phyloP scores from a whole-genome alignment of 1,284 basidiomycete genomes.

The Trichosporon ovoides region DNA sequence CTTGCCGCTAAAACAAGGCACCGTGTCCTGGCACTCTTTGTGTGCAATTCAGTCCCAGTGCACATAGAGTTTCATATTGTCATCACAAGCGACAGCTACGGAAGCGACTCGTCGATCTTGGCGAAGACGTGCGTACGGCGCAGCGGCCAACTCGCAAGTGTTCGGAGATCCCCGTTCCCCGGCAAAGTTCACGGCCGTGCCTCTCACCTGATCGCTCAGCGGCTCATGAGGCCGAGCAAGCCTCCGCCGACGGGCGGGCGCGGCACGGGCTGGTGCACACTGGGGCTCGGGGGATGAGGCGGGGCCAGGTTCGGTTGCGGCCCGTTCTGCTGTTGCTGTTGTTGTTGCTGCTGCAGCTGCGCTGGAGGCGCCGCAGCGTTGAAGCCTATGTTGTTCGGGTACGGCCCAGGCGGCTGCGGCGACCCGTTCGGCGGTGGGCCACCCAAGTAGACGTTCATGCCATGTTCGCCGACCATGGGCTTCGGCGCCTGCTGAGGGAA shows the following conservation, averaged over 20 bases:
- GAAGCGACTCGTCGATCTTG: too few relatives aligned
- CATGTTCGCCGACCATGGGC: background rate
- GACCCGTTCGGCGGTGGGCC: too few relatives aligned
- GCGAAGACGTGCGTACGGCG: too few relatives aligned
- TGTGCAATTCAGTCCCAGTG: too few relatives aligned
- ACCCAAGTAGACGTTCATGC: background rate
- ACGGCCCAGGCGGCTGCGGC: background rate
- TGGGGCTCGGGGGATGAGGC: constrained; percentile 6
- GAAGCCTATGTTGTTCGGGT: background rate
- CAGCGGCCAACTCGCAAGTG: too few relatives aligned
- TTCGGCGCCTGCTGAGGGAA: background rate
- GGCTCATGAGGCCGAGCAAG: constrained; percentile 16
- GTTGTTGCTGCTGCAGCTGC: constrained; percentile 1
- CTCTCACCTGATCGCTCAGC: background rate
- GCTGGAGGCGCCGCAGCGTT: background rate
- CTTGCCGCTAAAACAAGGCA: too few relatives aligned
- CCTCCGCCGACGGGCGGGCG: constrained; percentile 21
- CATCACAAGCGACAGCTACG: too few relatives aligned
- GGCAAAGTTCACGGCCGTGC: background rate
- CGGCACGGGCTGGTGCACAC: constrained; percentile 23
- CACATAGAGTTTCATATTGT: too few relatives aligned
- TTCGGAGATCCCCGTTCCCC: too few relatives aligned
- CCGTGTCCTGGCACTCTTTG: too few relatives aligned
- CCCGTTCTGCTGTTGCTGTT: background rate
- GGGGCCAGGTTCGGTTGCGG: background rate